Percentiles rank a stretch among this genome's conserved stretches.
phyloP scores from a whole-genome alignment of 805 yeast genomes.

The Kluyveromyces aestuarii region DNA sequence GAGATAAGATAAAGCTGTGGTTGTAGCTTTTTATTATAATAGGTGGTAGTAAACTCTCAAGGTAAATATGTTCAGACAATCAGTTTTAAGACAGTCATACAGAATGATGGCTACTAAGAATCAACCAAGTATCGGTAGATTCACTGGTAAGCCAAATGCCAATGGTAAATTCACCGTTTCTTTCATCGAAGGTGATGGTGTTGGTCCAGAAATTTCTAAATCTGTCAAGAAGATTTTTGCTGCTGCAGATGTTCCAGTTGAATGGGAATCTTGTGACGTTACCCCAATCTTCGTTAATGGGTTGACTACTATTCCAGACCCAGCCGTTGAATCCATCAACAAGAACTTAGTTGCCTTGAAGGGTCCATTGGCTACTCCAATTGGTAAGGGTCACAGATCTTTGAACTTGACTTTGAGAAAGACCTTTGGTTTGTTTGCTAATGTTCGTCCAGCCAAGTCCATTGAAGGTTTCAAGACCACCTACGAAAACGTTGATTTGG shows the following conservation, averaged over 20 bases:
- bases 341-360: conserved; percentile 90
- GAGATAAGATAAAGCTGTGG: not conserved
- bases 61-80: conserved; percentile 14
- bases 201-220: conserved; percentile 90
- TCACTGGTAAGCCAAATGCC: conserved; percentile 26
- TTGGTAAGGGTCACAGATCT: conserved; percentile 97
- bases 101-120: conserved; percentile 18
- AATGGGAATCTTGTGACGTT: conserved; percentile 96
- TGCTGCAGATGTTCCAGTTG: conserved; percentile 93
- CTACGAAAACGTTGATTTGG: conserved; percentile 76
- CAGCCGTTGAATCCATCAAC: conserved; percentile 88
- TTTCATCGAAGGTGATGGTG: conserved; percentile 97
- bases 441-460: conserved; percentile 94
- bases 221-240: conserved; percentile 88
- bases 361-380: conserved; percentile 98
- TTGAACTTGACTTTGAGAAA: conserved; percentile 96
- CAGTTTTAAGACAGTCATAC: conserved; percentile 15
- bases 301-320: conserved; percentile 85
- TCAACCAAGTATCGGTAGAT: conserved; percentile 28
- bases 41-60: not conserved
- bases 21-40: not conserved
- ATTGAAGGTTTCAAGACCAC: conserved; percentile 89
- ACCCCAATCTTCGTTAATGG: conserved; percentile 89
- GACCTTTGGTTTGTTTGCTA: conserved; percentile 92
- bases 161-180: conserved; percentile 89